phyloP scores from a whole-genome alignment of 768 basidiomycete genomes.

The Mycena chlorophos region DNA sequence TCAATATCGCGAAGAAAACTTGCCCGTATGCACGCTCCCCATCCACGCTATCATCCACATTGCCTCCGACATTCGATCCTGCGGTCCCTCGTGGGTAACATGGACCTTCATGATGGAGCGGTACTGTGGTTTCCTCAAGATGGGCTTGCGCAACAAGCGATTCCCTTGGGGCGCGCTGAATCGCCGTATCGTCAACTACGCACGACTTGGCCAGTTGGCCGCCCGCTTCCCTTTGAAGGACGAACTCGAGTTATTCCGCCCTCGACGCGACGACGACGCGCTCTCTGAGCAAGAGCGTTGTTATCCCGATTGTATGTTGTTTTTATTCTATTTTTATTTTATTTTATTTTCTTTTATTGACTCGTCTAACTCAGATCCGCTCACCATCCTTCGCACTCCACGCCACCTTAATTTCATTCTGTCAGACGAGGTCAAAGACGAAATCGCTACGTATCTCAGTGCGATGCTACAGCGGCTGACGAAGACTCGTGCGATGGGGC shows the following conservation, averaged over 20 bases:
- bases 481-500: not conserved
- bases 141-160: too few relatives aligned
- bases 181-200: too few relatives aligned
- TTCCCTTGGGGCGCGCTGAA: too few relatives aligned
- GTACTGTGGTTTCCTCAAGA: constrained; percentile 7
- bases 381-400: not conserved
- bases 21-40: constrained; percentile 8
- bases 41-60: constrained; percentile 5
- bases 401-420: not conserved
- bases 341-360: too few relatives aligned
- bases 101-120: constrained; percentile 8
- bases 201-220: too few relatives aligned
- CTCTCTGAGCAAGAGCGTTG: too few relatives aligned
- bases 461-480: not conserved
- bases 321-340: too few relatives aligned
- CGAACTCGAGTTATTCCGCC: too few relatives aligned
- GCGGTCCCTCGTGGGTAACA: not conserved
- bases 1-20: constrained; percentile 3
- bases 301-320: too few relatives aligned
- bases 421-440: not conserved
- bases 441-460: not conserved
- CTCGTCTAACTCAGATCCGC: too few relatives aligned
- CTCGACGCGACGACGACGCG: too few relatives aligned
- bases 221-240: too few relatives aligned
- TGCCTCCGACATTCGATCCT: not conserved